Conservation (phyloP, 768 basidiomycete species). For the Kwoniella dendrophila region DNA sequence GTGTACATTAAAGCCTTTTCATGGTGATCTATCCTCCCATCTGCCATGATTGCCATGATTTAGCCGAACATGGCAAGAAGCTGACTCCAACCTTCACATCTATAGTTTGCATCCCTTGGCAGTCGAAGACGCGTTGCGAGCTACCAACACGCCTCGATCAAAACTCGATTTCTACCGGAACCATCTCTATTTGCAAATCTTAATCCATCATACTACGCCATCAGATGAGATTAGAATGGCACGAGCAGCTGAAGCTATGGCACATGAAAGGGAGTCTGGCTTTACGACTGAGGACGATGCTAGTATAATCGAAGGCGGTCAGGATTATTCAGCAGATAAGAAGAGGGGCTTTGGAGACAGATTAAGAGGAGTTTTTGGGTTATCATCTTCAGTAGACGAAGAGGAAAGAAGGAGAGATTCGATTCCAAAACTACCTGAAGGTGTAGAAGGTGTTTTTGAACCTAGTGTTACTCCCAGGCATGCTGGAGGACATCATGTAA, state of each 20-base stretch:
- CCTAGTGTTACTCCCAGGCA: conserved; percentile 34
- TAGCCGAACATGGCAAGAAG: background rate
- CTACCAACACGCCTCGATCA: conserved; percentile 51
- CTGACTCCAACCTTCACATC: conserved; percentile 3
- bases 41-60: background rate
- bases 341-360: background rate
- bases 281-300: conserved; percentile 1
- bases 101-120: conserved; percentile 53
- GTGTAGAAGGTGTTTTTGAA: conserved; percentile 55
- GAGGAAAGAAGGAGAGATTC: conserved; percentile 7
- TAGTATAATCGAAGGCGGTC: conserved; percentile 8
- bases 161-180: conserved; percentile 56
- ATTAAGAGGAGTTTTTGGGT: conserved; percentile 1
- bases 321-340: too few relatives aligned
- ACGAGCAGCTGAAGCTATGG: conserved; percentile 29
- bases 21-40: background rate
- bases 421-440: conserved; percentile 45
- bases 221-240: conserved; percentile 25
- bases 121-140: conserved; percentile 53
- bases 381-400: background rate
- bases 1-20: background rate
- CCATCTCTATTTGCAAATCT: conserved; percentile 53
- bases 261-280: conserved; percentile 1
- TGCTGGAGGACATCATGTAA: conserved; percentile 19
- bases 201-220: conserved; percentile 51